Base-by-base conservation (phyloP, 2,329 filamentous ascomycete species). In the Fusarium lateritium region DNA sequence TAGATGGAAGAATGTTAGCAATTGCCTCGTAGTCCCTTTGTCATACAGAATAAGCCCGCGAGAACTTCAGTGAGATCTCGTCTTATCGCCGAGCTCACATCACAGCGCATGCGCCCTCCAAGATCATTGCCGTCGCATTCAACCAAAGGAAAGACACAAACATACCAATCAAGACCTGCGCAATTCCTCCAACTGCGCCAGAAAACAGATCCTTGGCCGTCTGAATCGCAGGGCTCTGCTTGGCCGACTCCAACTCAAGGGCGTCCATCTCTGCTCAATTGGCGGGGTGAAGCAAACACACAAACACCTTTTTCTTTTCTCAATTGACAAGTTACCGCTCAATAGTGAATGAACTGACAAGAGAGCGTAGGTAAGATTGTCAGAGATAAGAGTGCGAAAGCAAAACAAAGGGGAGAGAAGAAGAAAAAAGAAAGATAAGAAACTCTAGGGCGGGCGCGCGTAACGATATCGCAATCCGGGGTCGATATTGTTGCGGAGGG, bases 201-300 rank as follows among this genome's bases (percentile, higher is more conserved):
- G 96, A 89, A 77, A 95, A 92, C 62, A 99, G 84, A 81, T 99
- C 96, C 85, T 98, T 99, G 75, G 90, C 83, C 50, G 92, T 92
- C 77, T 91, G 88, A 73, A 85, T 70, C 24, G 79, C 81, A 56
- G 80, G 78, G 65, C 75, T 72, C 67, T 79, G 73, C 55, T 75
- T 71, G 38, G 70, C 46, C 50, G 59, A 69, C 56, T 82, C 79
- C 43, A 79, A 51, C 58, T 83, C 81, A 58, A 77, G 53, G 76
- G 74, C 67, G 79, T 79, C 62, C 78, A 74, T 73, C 53, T 70
- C 42, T 46, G 52, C 51, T 45, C 39, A 24, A 34, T 47, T 49
- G 33, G 43, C 21, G 44, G 39, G 50, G 38, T 55, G 53, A 28
- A 31, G 28, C 28, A 31, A 31, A 31, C 28, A 36, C 10, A 51